Evolutionary conservation across 352 stramenopile genomes (phyloP), one percentile per base, ranked within the genome.

Genomic region (Vaucheria bursata): DNA sequence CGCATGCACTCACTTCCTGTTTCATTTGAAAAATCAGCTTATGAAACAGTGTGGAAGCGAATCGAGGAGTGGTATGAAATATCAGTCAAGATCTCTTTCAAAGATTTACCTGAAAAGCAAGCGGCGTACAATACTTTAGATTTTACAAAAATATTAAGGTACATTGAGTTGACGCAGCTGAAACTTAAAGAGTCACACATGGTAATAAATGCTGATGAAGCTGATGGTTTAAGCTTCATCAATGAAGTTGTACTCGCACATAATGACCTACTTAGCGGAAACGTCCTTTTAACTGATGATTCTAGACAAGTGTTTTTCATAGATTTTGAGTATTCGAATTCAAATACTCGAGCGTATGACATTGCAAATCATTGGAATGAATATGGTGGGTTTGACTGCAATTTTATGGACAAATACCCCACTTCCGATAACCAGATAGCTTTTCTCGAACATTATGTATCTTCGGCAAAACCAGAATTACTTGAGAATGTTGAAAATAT

Each of bases 251-350:
- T 94, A 3, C 94, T 97, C 73, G 96, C 90, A 78, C 92, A 97
- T 88, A 97, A 97, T 81, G 92, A 97, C 80, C 82, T 93, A 50
- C 87, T 97, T 49, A 94, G 92, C 79, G 92, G 91, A 71, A 97
- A 96, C 86, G 90, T 96, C 68, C 92, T 97, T 86, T 33, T 73
- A n/a, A 53, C 78, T 45, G 70, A 45, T 89, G 36, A 77, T 80
- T 25, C 34, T 31, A 29, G 4, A 31, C 5, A 2, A 33, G 89
- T 96, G 64, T 90, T 93, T 85, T 91, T 97, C 80, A 96, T 97
- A 78, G 92, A 97, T 86, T 97, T 95, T 85, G 92, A 97, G 86
- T 97, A 97, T 82, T 91, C 88, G 53, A 90, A 88, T 50, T 95
- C 92, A 87, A 97, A 96, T 85, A 94, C 89, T 79, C 91, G 91